Evolutionary conservation across 2,329 filamentous ascomycete species (phyloP).

Genomic region (Cylindrodendrum hubeiense): DNA sequence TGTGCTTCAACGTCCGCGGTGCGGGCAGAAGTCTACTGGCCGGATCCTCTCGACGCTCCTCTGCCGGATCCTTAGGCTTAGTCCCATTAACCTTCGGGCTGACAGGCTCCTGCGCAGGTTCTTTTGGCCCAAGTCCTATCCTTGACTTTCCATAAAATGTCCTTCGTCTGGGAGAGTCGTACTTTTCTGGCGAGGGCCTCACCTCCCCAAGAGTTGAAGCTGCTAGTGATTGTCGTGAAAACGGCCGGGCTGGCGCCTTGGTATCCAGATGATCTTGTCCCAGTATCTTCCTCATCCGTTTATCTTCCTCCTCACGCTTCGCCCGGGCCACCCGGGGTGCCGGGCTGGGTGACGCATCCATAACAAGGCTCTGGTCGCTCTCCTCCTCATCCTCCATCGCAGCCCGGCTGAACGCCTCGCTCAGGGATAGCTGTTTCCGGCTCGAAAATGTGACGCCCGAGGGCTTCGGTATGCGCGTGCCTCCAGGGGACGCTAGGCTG

Average conservation of each 20-base stretch:
- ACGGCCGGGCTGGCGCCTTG: slow-evolving; percentile 40
- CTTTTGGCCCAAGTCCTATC: slow-evolving; percentile 32
- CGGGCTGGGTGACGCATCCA: slow-evolving; percentile 64
- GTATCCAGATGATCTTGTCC: slow-evolving; percentile 48
- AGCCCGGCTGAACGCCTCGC: slow-evolving; percentile 56
- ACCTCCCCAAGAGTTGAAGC: slow-evolving; percentile 34
- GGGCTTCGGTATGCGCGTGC: slow-evolving; percentile 52
- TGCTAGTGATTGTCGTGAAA: slow-evolving; percentile 40
- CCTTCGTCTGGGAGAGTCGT: slow-evolving; percentile 37
- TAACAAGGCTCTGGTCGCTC: slow-evolving; percentile 41
- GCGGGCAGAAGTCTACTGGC: slow-evolving; percentile 16
- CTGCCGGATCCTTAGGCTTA: slow-evolving; percentile 18
- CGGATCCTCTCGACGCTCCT: slow-evolving; percentile 20
- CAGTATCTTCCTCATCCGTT: slow-evolving; percentile 44
- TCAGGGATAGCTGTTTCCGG: slow-evolving; percentile 53
- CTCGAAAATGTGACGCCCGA: slow-evolving; percentile 42
- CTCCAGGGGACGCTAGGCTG: slow-evolving; percentile 43
- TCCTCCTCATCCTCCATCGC: slow-evolving; percentile 45
- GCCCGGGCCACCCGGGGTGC: slow-evolving; percentile 61
- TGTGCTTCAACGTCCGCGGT: slow-evolving; percentile 31
- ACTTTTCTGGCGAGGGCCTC: slow-evolving; percentile 33
- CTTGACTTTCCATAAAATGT: slow-evolving; percentile 42
- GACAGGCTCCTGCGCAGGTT: slow-evolving; percentile 25
- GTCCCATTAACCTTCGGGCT: slow-evolving; percentile 21
- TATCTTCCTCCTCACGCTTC: slow-evolving; percentile 48